Base-by-base conservation (phyloP, 441 rosid species). In the Brassica balearica region DNA sequence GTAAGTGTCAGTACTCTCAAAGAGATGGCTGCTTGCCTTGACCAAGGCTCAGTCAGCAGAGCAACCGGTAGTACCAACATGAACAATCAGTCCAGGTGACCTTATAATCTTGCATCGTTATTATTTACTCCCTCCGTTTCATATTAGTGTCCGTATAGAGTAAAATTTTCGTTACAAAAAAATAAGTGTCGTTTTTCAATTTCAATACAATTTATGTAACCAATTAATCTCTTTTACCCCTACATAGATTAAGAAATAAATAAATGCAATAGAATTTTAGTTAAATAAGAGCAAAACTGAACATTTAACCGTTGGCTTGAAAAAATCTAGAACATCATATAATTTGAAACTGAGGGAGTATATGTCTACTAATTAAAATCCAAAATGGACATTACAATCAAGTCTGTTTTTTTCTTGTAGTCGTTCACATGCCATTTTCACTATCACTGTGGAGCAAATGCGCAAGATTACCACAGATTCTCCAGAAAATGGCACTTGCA, bases 401-500 rank as follows among this genome's bases (percentile, higher is more conserved):
- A 3, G 69, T 65, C 67, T 71, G 2, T 14, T 77, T 66, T 61
- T 79, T 71, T 71, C 61, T 20, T 77, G 61, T 75, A 95, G 99
- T 86, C 99, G 99, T 69, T 96, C 99, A 74, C 99, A 96, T 89
- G 99, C 99, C 29, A 96, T 96, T 82, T 96, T 96, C 85, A 96
- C 98, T 79, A 91, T 96, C 87, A 91, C 97, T 41, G 82, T 96
- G 82, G 97, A 96, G 92, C 97, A 94, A 83, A 91, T 96, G 95
- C 94, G 84, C 20, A 92, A 92, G 84, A 86, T 84, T 77, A 85
- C 82, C 78, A 87, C 97, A 71, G 77, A 86, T 67, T 75, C 87
- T 77, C 82, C 86, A 15, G 92, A 91, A 64, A 89, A 92, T 23
- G 76, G 85, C 68, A 55, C 77, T 84, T 84, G 84, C 68, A 86